Evolutionary conservation across 257 asterid species (phyloP), one percentile per base, ranked within the genome.

Genomic region (Capsicum rhomboideum): DNA sequence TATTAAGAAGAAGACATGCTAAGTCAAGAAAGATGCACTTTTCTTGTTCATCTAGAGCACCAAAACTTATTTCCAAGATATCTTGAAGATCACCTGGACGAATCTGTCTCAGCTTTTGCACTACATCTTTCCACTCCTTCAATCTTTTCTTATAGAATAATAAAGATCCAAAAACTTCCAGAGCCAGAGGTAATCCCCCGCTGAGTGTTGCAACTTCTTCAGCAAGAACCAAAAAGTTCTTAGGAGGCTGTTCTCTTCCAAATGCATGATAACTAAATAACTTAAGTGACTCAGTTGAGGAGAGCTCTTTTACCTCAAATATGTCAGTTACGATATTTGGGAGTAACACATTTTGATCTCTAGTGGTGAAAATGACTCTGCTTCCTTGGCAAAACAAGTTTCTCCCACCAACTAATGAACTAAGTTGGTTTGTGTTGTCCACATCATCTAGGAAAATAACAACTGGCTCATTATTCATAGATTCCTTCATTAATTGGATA

Each of bases 161-260:
- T 23, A 82, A 81, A 55, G 88, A 86, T 26, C 90, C 90, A 68
- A 85, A 85, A 12, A 88, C 85, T 52, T 88, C 87, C 46, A 88
- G 84, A 80, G 87, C 88, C 80, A 88, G 83, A 42, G 90, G 90
- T 64, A 88, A 67, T 66, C 87, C 63, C n/a, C 83, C 84, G 8
- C 87, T 80, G 58, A 80, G 49, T 17, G 6, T 40, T 55, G 85
- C 88, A 83, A 88, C 54, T 66, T 75, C 44, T 6, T 80, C n/a
- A 42, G 87, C 86, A 49, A 88, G 61, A 46, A 56, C 44, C 29
- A 37, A 34, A 46, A 83, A 83, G 55, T 75, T 63, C 13, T n/a
- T 79, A 12, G 82, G 82, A 21, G 86, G 88, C 18, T 85, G 28
- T 85, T 88, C 88, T 83, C 84, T 82, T 85, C 88, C 83, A 4